Percentiles rank a stretch among this genome's conserved stretches.
Conservation (phyloP, 768 basidiomycete genomes). For the Suillus placidus region DNA sequence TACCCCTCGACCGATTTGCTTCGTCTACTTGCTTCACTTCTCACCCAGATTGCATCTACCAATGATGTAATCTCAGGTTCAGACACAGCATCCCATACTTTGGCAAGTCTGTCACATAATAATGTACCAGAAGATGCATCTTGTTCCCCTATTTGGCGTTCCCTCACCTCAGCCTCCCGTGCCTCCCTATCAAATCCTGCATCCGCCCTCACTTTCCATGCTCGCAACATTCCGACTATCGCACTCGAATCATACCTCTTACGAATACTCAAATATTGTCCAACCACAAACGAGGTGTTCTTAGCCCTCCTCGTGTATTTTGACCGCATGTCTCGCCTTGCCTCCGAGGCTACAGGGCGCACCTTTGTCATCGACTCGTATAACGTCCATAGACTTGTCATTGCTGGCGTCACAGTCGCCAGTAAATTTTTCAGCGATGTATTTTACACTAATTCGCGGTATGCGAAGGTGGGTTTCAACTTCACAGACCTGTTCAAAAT, state of each 20-base stretch:
- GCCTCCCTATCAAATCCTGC: slow-evolving; percentile 74
- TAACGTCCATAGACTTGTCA: slow-evolving; percentile 96
- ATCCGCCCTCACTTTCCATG: slow-evolving; percentile 91
- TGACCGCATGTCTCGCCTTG: slow-evolving; percentile 81
- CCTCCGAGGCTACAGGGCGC: slow-evolving; percentile 42
- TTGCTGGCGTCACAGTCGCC: slow-evolving; percentile 98
- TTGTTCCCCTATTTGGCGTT: slow-evolving; percentile 57
- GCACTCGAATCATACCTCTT: slow-evolving; percentile 92
- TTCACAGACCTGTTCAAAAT: slow-evolving; percentile 9
- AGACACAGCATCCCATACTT: slow-evolving; percentile 34
- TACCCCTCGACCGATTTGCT: slow-evolving; percentile 84
- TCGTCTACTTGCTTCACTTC: slow-evolving; percentile 80
- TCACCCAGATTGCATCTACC: slow-evolving; percentile 89
- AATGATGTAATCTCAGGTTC: slow-evolving; percentile 73
- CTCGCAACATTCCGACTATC: slow-evolving; percentile 94
- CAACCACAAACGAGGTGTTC: slow-evolving; percentile 98
- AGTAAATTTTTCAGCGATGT: slow-evolving; percentile 99
- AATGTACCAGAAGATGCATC: slow-evolving; percentile 27
- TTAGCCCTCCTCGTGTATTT: slow-evolving; percentile 94
- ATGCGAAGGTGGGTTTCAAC: slow-evolving; percentile 80
- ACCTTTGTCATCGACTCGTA: slow-evolving; percentile 94
- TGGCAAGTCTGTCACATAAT: slow-evolving; percentile 27
- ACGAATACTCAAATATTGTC: slow-evolving; percentile 97
- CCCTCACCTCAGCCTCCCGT: slow-evolving; percentile 79
- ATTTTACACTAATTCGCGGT: slow-evolving; percentile 98